A percentile compares a stretch with the other conserved stretches of the same genome.
phyloP scores from a whole-genome alignment of 2,329 filamentous ascomycete species.

The Westerdykella sp. region DNA sequence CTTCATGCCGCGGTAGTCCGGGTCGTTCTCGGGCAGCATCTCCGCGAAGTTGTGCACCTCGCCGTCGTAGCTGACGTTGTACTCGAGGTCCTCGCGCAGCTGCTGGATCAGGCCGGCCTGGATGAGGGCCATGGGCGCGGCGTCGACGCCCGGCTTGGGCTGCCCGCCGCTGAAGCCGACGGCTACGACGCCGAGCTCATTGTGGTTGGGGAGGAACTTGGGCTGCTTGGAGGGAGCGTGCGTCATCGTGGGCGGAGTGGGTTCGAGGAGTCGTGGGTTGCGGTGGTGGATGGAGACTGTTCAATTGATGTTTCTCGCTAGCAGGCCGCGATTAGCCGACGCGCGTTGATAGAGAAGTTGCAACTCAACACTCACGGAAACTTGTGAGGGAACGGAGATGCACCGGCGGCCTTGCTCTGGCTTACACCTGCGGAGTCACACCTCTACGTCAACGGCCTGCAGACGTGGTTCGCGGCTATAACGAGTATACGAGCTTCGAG shows the following conservation, averaged over 20 bases:
- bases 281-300: background rate
- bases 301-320: background rate
- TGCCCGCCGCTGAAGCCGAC: constrained; percentile 96
- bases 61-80: constrained; percentile 78
- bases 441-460: background rate
- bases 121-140: constrained; percentile 82
- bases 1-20: constrained; percentile 87
- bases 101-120: constrained; percentile 79
- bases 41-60: constrained; percentile 76
- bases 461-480: constrained; percentile 6
- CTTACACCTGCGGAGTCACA: background rate
- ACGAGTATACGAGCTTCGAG: background rate
- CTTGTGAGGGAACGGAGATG: background rate
- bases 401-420: background rate
- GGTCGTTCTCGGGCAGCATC: constrained; percentile 64
- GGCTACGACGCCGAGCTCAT: constrained; percentile 84
- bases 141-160: constrained; percentile 88
- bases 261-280: background rate
- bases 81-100: constrained; percentile 77
- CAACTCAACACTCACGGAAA: background rate
- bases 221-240: constrained; percentile 53
- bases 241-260: constrained; percentile 40
- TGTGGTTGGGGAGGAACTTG: constrained; percentile 72
- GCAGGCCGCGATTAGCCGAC: background rate
- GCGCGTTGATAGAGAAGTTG: background rate